These are phyloP conservation scores for Neofusicoccum cordaticola DNA, from an alignment of 2,329 filamentous ascomycete genomes.

Conservation along the genomic window DNA sequence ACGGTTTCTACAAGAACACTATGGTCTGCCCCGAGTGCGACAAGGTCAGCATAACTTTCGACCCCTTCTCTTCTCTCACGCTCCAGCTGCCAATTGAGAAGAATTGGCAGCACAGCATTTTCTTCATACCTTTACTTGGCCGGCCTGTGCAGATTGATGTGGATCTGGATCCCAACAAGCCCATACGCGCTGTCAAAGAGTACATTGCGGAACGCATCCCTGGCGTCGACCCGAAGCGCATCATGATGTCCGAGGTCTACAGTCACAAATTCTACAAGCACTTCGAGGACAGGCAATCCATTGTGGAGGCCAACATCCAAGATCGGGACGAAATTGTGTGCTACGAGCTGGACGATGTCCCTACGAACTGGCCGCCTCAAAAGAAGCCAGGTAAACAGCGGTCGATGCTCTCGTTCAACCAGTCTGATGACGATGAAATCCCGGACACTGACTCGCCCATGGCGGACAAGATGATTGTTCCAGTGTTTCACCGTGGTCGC, in stretches of 20 bases:
- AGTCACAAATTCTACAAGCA: constrained; percentile 82
- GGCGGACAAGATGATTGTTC: constrained; percentile 67
- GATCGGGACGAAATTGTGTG: constrained; percentile 63
- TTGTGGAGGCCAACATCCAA: constrained; percentile 69
- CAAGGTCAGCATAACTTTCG: constrained; percentile 98
- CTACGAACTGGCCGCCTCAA: constrained; percentile 70
- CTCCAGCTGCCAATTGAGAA: constrained; percentile 85
- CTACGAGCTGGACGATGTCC: constrained; percentile 73
- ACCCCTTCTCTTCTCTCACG: constrained; percentile 93
- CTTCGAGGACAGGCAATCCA: constrained; percentile 63
- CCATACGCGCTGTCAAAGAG: constrained; percentile 66
- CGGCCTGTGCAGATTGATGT: constrained; percentile 69
- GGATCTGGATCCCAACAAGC: constrained; percentile 75
- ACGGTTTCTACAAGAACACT: constrained; percentile 97
- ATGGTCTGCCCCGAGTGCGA: constrained; percentile 85
- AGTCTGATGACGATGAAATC: constrained; percentile 46
- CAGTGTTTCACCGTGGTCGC: constrained; percentile 62
- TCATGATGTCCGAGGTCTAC: constrained; percentile 83
- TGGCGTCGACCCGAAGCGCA: constrained; percentile 53
- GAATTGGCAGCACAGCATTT: constrained; percentile 71
- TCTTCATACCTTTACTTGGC: constrained; percentile 74
- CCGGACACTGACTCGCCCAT: constrained; percentile 58
- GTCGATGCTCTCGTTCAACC: constrained; percentile 52
- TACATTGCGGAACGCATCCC: constrained; percentile 54
- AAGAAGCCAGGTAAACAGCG: constrained; percentile 48